Evolutionary conservation across 2,329 filamentous ascomycete species (phyloP).

Genomic region (Aurifilum marmelostoma): DNA sequence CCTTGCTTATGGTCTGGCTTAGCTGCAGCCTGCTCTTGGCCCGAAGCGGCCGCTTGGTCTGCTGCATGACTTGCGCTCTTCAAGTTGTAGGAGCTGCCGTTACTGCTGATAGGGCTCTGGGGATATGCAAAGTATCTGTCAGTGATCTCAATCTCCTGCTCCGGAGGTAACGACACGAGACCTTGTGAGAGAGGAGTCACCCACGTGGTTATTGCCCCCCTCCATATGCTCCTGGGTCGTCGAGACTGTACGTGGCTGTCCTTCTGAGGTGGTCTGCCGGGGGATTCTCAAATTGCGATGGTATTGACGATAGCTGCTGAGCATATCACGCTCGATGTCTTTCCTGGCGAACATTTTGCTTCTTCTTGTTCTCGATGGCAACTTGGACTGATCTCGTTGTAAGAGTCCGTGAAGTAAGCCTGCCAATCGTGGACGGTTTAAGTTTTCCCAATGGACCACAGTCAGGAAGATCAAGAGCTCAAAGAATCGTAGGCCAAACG

Average conservation of each 20-base stretch:
- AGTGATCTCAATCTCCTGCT: background rate
- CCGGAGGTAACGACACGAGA: background rate
- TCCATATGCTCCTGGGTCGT: background rate
- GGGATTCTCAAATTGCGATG: conserved; percentile 8
- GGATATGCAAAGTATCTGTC: background rate
- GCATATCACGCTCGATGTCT: conserved; percentile 18
- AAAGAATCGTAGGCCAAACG: background rate
- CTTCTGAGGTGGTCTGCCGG: background rate
- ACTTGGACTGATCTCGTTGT: background rate
- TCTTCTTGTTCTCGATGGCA: no score
- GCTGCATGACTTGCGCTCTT: no score
- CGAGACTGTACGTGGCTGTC: background rate
- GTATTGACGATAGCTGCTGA: conserved; percentile 12
- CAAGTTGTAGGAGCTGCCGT: background rate
- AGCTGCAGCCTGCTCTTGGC: background rate
- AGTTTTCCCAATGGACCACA: background rate
- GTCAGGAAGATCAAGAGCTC: background rate
- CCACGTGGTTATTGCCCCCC: background rate
- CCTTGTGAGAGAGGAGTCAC: background rate
- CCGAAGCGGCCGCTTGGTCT: background rate
- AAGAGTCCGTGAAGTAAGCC: background rate
- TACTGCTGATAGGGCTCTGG: background rate
- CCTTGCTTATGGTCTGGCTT: background rate
- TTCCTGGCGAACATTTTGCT: conserved; percentile 15
- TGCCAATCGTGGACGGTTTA: no score